Evolutionary conservation across 2,329 filamentous ascomycete species (phyloP).

Genomic region (Penicillium sp.): DNA sequence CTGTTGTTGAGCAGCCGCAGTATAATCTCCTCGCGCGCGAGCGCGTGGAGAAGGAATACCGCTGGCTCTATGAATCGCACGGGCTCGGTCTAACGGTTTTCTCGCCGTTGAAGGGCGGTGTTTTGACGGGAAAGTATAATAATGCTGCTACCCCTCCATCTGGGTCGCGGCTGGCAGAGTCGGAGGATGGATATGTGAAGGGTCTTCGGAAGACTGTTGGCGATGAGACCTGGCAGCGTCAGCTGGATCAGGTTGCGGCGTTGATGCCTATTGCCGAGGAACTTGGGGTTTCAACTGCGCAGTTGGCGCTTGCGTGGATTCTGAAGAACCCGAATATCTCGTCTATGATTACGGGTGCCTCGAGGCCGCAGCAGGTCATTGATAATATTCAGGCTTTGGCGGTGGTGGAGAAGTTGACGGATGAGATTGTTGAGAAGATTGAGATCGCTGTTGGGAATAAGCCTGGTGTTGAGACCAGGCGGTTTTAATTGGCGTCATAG

Average conservation of each 20-base stretch:
- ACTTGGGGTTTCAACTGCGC: slow-evolving; percentile 58
- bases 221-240: slow-evolving; percentile 37
- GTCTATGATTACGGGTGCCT: slow-evolving; percentile 54
- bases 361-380: slow-evolving; percentile 40
- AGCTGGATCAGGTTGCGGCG: slow-evolving; percentile 24
- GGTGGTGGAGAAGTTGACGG: slow-evolving; percentile 44
- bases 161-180: slow-evolving; percentile 56
- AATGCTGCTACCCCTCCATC: slow-evolving; percentile 51
- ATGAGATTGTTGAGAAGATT: slow-evolving; percentile 49
- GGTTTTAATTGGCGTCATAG: slow-evolving; percentile 3
- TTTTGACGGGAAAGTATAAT: slow-evolving; percentile 67
- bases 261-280: slow-evolving; percentile 63
- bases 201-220: slow-evolving; percentile 43
- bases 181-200: slow-evolving; percentile 56
- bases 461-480: slow-evolving; percentile 17
- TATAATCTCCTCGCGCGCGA: slow-evolving; percentile 64
- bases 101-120: slow-evolving; percentile 59
- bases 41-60: slow-evolving; percentile 63
- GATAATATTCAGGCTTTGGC: slow-evolving; percentile 46
- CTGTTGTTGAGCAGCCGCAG: slow-evolving; percentile 64
- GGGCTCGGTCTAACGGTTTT: slow-evolving; percentile 63
- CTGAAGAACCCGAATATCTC: slow-evolving; percentile 57
- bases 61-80: slow-evolving; percentile 58
- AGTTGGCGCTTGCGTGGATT: slow-evolving; percentile 56
- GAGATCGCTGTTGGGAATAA: slow-evolving; percentile 30